A percentile compares a stretch with the other conserved stretches of the same genome.
These are phyloP conservation scores for Nissolia schottii DNA, from an alignment of 306 rosid genomes.

Conservation along the genomic window DNA sequence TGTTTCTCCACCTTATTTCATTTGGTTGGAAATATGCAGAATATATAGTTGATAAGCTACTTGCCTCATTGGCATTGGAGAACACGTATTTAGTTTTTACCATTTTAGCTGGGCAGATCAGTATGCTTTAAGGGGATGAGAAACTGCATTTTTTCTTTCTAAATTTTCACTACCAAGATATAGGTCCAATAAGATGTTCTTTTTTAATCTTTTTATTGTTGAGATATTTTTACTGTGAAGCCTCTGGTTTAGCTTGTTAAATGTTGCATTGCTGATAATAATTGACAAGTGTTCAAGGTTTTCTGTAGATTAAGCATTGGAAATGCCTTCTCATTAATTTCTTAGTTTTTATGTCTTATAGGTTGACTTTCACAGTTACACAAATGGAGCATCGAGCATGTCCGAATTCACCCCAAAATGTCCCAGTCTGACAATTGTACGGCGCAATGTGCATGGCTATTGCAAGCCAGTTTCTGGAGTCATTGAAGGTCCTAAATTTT, in stretches of 20 bases:
- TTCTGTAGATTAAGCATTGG: neutral
- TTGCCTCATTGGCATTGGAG: neutral
- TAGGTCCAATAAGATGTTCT: neutral
- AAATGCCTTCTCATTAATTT: conserved; percentile 10
- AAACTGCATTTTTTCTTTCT: neutral
- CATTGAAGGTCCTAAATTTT: conserved; percentile 38
- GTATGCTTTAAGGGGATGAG: neutral
- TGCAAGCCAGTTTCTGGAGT: conserved; percentile 41
- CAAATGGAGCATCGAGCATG: conserved; percentile 45
- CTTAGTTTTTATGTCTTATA: conserved; percentile 29
- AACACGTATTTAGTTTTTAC: neutral
- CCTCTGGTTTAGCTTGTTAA: conserved; percentile 4
- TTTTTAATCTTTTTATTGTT: neutral
- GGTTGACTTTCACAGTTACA: conserved; percentile 57
- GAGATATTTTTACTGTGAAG: conserved; percentile 1
- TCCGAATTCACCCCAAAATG: conserved; percentile 47
- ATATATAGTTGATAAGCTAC: neutral
- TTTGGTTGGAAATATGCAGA: neutral
- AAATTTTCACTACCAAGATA: neutral
- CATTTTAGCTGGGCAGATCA: neutral
- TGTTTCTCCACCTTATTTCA: neutral
- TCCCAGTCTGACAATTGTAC: conserved; percentile 39
- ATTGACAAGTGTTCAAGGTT: neutral
- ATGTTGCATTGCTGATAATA: neutral
- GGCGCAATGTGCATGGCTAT: conserved; percentile 33